A percentile compares a stretch with the other conserved stretches of the same genome.
Conservation (phyloP, 768 basidiomycete species). For the Leucocoprinus leucothites region DNA sequence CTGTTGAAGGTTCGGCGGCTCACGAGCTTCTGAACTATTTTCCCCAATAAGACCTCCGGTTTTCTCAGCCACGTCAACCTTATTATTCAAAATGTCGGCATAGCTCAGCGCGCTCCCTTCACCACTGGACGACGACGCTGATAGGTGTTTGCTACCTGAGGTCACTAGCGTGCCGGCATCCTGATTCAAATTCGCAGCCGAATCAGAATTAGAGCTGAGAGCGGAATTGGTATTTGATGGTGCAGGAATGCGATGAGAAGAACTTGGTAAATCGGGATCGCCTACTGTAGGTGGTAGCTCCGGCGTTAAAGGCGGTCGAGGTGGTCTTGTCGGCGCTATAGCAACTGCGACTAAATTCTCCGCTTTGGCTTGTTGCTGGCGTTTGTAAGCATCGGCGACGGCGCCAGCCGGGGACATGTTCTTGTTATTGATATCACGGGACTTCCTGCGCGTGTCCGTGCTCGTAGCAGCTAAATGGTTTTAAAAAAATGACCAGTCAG, state of each 20-base stretch:
- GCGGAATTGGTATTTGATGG: not conserved
- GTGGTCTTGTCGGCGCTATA: not conserved
- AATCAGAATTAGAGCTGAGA: not conserved
- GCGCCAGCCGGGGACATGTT: constrained; percentile 5
- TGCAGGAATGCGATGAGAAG: too few relatives aligned
- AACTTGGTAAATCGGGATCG: not conserved
- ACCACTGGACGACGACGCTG: too few relatives aligned
- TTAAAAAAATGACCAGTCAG: too few relatives aligned
- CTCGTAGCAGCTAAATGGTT: too few relatives aligned
- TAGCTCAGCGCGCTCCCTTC: too few relatives aligned
- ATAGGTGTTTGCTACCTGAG: too few relatives aligned
- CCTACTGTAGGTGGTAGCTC: not conserved
- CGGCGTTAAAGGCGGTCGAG: not conserved
- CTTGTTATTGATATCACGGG: not conserved
- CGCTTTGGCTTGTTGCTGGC: not conserved
- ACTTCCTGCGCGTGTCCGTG: not conserved
- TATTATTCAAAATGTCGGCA: too few relatives aligned
- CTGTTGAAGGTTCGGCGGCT: not conserved
- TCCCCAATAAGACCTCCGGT: not conserved
- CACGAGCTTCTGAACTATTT: not conserved
- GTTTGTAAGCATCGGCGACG: constrained; percentile 9
- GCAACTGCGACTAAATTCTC: too few relatives aligned
- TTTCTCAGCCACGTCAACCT: not conserved
- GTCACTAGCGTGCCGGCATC: too few relatives aligned
- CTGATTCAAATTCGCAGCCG: too few relatives aligned